Evolutionary conservation across 2,329 filamentous ascomycete species (phyloP).

Genomic region (Colletotrichum filicis): DNA sequence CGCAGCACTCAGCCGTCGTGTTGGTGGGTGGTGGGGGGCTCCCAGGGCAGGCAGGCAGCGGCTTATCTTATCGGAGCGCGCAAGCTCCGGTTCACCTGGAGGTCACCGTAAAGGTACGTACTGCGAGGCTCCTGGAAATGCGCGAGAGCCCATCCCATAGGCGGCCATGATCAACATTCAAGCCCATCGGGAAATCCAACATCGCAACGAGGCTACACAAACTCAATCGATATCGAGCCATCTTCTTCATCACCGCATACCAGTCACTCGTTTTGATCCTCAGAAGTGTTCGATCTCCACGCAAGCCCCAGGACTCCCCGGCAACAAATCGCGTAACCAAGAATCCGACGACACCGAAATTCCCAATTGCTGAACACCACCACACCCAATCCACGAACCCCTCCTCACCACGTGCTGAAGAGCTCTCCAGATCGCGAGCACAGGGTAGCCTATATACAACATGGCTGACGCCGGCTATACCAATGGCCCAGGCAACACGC

Average conservation of each 20-base stretch:
- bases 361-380: neutral
- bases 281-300: neutral
- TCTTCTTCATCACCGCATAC: neutral
- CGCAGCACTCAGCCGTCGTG: neutral
- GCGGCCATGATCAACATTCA: conserved; percentile 3
- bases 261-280: neutral
- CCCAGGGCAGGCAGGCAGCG: no score
- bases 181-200: neutral
- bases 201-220: neutral
- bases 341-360: neutral
- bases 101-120: conserved; percentile 13
- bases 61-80: conserved; percentile 21
- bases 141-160: neutral
- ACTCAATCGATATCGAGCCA: neutral
- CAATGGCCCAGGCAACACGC: conserved; percentile 2
- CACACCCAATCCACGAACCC: neutral
- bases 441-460: neutral
- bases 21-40: neutral
- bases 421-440: neutral
- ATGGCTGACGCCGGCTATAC: conserved; percentile 23
- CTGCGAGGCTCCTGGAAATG: conserved; percentile 8
- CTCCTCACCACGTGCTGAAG: neutral
- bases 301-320: neutral
- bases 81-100: neutral
- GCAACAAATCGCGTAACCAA: neutral